phyloP scores from a whole-genome alignment of 371 early-diverging fungal genomes.

The Apophysomyces sp. region DNA sequence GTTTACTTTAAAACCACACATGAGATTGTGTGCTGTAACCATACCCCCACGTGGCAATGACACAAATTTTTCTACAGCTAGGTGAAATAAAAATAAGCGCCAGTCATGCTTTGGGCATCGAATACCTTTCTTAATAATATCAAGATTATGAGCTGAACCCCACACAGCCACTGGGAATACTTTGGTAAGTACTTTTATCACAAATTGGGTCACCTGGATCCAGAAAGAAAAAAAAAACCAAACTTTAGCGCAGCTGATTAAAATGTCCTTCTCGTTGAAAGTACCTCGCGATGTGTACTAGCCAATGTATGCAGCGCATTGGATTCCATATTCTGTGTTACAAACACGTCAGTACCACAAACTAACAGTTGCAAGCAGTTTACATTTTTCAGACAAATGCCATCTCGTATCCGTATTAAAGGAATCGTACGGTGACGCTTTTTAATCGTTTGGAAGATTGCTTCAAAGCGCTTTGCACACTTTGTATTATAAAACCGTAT shows the following conservation, averaged over 20 bases:
- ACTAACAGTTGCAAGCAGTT: background rate
- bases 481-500: background rate
- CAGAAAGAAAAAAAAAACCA: too few species aligned
- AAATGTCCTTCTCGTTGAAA: background rate
- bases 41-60: background rate
- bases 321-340: background rate
- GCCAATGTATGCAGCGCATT: background rate
- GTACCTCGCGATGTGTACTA: background rate
- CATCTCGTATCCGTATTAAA: background rate
- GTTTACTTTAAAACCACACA: background rate
- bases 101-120: background rate
- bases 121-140: slow-evolving; percentile 42
- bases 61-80: background rate
- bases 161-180: slow-evolving; percentile 55
- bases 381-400: background rate
- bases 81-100: background rate
- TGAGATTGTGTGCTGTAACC: background rate
- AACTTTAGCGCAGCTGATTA: too few species aligned
- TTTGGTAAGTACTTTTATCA: slow-evolving; percentile 15
- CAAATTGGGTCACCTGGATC: slow-evolving; percentile 7
- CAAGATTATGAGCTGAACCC: slow-evolving; percentile 52
- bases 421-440: background rate
- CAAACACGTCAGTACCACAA: background rate
- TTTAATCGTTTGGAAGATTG: background rate
- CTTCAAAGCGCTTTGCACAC: background rate